Evolutionary conservation across 208 protist species (phyloP), one percentile per base, ranked within the genome.

Genomic region (Trypanosoma conorhini): DNA sequence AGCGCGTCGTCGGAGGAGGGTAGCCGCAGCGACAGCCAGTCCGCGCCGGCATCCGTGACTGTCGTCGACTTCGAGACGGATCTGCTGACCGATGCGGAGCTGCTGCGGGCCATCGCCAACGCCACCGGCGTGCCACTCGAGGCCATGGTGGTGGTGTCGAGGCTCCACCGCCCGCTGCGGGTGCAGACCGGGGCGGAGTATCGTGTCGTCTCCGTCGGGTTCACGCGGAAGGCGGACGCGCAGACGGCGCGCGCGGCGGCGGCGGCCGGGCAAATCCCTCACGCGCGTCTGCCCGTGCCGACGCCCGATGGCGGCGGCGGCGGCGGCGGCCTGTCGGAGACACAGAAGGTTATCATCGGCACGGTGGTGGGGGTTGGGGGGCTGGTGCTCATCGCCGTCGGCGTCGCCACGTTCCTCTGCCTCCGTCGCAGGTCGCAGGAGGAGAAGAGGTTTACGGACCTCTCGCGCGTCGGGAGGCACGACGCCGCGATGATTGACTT

Each of bases 291-390:
- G 2, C 63, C 33, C 26, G 5, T 26, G 12, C 30, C 30, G 17
- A 31, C n/a, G 15, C n/a, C n/a, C n/a, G n/a, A n/a, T n/a, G 1
- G 24, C 0, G 19, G 0, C n/a, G 24, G 19, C 22, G 33, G 2
- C 22, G 21, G 4, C 12, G 24, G 35, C 51, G 52, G 64, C 30
- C n/a, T 70, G 17, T 35, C 54, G 5, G n/a, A 30, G 12, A 51
- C 21, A 8, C 31, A 70, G 13, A 70, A 70, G 46, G 40, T 70
- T 9, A 62, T 70, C 21, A 24, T 61, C 30, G 54, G 52, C 33
- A 62, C 54, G 31, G 52, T 51, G 30, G 21, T 61, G 0, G 64
- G 50, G 31, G 59, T 68, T 58, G 63, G 63, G 2, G 21, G 57
- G 21, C 63, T 33, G 21, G 1, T 68, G 33, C 42, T 68, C 30